These are phyloP conservation scores for Rhypophila decipiens DNA, from an alignment of 495 filamentous ascomycete genomes.

Conservation along the genomic window DNA sequence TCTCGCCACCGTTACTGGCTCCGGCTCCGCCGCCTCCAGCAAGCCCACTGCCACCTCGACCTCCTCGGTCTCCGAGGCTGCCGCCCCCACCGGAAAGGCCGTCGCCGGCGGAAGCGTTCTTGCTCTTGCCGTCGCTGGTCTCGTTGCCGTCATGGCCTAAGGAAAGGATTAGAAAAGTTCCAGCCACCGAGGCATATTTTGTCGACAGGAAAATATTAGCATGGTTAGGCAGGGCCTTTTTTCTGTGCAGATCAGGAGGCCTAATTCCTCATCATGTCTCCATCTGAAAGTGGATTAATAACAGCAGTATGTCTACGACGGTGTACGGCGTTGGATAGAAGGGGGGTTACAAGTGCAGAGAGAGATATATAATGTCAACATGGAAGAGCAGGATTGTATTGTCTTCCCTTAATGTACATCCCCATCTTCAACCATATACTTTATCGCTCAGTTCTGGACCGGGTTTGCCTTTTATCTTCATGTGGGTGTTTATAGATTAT, in stretches of 20 bases:
- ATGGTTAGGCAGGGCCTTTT: no score
- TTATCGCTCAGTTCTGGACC: not conserved
- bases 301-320: not conserved
- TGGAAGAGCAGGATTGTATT: no score
- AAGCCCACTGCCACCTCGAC: not conserved
- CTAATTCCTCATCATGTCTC: no score
- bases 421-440: not conserved
- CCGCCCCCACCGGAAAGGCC: slow-evolving; percentile 6
- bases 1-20: not conserved
- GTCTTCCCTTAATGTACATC: not conserved
- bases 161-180: no score
- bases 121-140: slow-evolving; percentile 12
- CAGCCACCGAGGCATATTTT: no score
- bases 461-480: not conserved
- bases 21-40: not conserved
- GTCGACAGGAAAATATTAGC: no score
- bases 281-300: not conserved
- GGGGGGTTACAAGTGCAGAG: no score
- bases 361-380: not conserved
- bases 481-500: not conserved
- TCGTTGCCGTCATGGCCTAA: slow-evolving; percentile 14
- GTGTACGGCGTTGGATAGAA: not conserved
- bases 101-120: slow-evolving; percentile 9
- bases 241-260: no score
- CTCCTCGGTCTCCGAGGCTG: not conserved